These are phyloP conservation scores for Herpotrichia juniperi DNA, from an alignment of 2,329 filamentous ascomycete genomes.

Conservation along the genomic window DNA sequence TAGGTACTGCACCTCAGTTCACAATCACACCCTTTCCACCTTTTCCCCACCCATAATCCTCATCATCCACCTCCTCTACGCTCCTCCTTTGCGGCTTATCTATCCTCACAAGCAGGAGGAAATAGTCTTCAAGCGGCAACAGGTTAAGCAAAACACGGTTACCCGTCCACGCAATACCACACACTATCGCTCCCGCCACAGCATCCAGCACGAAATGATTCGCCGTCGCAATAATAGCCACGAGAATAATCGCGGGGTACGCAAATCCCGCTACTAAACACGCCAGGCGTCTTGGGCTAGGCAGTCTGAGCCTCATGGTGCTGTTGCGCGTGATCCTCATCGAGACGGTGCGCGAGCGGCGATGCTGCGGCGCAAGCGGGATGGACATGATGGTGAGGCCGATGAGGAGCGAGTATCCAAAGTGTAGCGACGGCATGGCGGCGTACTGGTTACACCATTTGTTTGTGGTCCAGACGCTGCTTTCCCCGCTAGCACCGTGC, in stretches of 20 bases:
- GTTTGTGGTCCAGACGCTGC: slow-evolving; percentile 75
- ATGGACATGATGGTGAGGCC: slow-evolving; percentile 72
- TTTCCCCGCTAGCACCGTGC: slow-evolving; percentile 62
- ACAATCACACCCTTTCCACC: slow-evolving; percentile 1
- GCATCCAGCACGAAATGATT: slow-evolving; percentile 77
- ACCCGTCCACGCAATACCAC: slow-evolving; percentile 65
- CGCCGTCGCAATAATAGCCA: slow-evolving; percentile 72
- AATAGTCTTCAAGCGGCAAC: slow-evolving; percentile 70
- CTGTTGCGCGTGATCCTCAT: slow-evolving; percentile 37
- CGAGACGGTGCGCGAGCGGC: slow-evolving; percentile 45
- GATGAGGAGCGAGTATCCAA: slow-evolving; percentile 76
- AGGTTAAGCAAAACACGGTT: slow-evolving; percentile 66
- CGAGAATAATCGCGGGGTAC: slow-evolving; percentile 69
- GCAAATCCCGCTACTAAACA: slow-evolving; percentile 61
- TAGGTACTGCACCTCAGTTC: background rate
- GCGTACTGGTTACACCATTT: slow-evolving; percentile 78
- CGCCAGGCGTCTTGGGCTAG: slow-evolving; percentile 57
- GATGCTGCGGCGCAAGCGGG: slow-evolving; percentile 63
- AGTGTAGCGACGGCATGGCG: slow-evolving; percentile 79
- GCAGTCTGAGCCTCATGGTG: slow-evolving; percentile 48
- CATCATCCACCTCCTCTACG: slow-evolving; percentile 24
- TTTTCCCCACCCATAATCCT: slow-evolving; percentile 20
- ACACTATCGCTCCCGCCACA: slow-evolving; percentile 70
- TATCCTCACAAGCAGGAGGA: slow-evolving; percentile 66
- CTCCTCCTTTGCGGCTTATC: slow-evolving; percentile 62